Evolutionary conservation across 78 protist genomes (phyloP).

Genomic region (Fonticula alba): DNA sequence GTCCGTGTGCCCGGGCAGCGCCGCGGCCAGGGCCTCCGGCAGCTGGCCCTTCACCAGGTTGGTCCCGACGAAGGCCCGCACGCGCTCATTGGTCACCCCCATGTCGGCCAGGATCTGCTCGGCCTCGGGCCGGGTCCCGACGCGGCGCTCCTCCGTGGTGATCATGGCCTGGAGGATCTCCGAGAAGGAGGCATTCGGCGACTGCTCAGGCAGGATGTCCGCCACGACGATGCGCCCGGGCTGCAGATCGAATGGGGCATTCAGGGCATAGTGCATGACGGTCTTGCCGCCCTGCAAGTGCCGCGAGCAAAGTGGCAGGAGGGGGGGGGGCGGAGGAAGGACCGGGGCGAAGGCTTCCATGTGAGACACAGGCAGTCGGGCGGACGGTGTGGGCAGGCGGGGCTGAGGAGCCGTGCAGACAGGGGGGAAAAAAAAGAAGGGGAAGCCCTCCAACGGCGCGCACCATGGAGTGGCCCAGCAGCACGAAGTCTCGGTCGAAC

Average conservation of each 20-base stretch:
- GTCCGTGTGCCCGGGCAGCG: no score
- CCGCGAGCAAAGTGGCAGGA: no score
- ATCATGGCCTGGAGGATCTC: background rate
- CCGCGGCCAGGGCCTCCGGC: no score
- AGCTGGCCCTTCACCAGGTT: no score
- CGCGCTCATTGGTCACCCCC: no score
- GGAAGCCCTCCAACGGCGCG: no score
- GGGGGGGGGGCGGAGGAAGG: no score
- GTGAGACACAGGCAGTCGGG: background rate
- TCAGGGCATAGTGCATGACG: constrained; percentile 2
- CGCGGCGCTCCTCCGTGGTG: background rate
- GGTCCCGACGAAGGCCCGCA: no score
- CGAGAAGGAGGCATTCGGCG: background rate
- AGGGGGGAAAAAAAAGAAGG: no score
- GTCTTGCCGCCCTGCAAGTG: constrained; percentile 9
- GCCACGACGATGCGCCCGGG: background rate
- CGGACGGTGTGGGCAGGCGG: background rate
- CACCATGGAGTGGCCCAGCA: constrained; percentile 8
- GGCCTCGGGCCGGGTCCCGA: background rate
- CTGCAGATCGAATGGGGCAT: background rate
- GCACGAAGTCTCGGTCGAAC: background rate
- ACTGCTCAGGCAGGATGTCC: background rate
- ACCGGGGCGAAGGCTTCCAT: no score
- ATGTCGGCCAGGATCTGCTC: background rate
- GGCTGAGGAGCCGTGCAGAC: background rate